Evolutionary conservation across 2,329 filamentous ascomycete genomes (phyloP).

Genomic region (Blumeriella jaapii): DNA sequence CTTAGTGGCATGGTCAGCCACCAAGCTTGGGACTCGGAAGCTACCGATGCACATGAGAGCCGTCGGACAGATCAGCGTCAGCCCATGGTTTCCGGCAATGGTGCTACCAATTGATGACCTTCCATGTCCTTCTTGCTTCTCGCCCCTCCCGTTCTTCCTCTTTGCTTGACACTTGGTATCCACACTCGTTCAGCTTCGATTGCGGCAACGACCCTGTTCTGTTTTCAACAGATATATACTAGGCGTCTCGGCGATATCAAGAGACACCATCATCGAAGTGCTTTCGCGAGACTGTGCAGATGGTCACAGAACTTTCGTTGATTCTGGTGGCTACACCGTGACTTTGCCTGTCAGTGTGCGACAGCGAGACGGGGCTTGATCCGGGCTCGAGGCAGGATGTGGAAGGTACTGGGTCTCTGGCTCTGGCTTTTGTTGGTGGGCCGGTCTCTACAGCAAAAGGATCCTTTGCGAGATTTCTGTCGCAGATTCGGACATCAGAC

Average conservation of each 20-base stretch:
- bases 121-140: background rate
- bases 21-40: background rate
- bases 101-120: slow-evolving; percentile 3
- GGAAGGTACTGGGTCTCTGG: slow-evolving; percentile 7
- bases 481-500: slow-evolving; percentile 47
- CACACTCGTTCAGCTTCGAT: no score
- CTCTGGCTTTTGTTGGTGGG: slow-evolving; percentile 4
- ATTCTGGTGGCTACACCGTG: background rate
- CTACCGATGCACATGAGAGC: background rate
- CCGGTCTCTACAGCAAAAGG: slow-evolving; percentile 29
- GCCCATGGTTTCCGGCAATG: background rate
- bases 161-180: no score
- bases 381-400: slow-evolving; percentile 8
- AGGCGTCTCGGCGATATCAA: no score
- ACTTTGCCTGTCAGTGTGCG: background rate
- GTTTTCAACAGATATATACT: no score
- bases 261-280: no score
- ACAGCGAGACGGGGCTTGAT: background rate
- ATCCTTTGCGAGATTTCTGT: slow-evolving; percentile 44
- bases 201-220: no score
- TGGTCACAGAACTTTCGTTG: background rate
- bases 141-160: no score
- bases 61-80: slow-evolving; percentile 1
- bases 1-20: slow-evolving; percentile 1
- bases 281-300: background rate